Conservation (phyloP, 805 yeast genomes). For the Yarrowia yakushimensis region DNA sequence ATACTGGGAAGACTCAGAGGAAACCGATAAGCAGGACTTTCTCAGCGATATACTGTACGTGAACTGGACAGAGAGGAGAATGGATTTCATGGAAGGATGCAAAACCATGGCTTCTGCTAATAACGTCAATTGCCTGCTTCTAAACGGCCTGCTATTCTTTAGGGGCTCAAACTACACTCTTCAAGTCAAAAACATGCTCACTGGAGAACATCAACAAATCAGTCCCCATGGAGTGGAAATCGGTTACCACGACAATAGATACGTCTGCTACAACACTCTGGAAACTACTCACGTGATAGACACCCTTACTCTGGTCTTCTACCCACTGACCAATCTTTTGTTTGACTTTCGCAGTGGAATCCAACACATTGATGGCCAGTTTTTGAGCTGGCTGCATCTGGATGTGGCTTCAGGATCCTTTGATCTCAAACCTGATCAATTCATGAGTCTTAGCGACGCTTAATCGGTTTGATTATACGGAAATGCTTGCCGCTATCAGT, state of each 20-base stretch:
- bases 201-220: not conserved
- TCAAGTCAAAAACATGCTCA: constrained; percentile 2
- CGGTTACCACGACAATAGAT: not conserved
- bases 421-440: not conserved
- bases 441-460: not conserved
- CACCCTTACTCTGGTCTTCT: not conserved
- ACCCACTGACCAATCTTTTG: not conserved
- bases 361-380: not conserved
- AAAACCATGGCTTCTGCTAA: not conserved
- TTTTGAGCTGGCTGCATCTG: not conserved
- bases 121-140: not conserved
- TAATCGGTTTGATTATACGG: no score
- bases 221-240: not conserved
- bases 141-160: not conserved
- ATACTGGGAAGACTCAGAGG: constrained; percentile 14
- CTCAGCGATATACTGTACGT: not conserved
- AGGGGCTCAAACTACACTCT: not conserved
- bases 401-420: not conserved
- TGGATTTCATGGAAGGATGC: not conserved
- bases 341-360: not conserved
- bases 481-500: no score
- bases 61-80: not conserved
- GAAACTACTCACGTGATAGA: constrained; percentile 3
- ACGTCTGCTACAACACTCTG: not conserved
- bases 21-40: not conserved